Evolutionary conservation across 805 yeast genomes (phyloP).

Genomic region (Teunomyces kruisii): DNA sequence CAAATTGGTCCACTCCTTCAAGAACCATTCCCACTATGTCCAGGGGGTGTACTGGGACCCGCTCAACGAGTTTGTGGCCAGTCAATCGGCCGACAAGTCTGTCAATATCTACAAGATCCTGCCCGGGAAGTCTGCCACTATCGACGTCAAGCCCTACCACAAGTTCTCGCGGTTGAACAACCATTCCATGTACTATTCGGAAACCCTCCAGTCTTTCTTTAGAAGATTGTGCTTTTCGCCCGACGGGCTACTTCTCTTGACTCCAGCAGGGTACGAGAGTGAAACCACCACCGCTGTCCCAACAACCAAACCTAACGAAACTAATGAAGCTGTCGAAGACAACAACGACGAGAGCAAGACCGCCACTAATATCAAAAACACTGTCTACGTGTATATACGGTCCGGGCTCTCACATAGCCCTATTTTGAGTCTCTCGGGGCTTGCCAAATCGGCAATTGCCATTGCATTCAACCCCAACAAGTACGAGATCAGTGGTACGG

Average conservation of each 20-base stretch:
- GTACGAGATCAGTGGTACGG: conserved; percentile 33
- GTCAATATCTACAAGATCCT: conserved; percentile 57
- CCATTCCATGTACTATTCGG: conserved; percentile 66
- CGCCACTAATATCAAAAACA: conserved; percentile 51
- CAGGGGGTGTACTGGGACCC: conserved; percentile 99
- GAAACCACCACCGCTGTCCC: background rate
- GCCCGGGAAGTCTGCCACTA: background rate
- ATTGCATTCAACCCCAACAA: conserved; percentile 71
- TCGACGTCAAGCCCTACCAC: conserved; percentile 7
- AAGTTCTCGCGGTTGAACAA: conserved; percentile 14
- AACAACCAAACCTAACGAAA: conserved; percentile 2
- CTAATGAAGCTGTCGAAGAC: conserved; percentile 1
- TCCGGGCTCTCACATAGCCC: conserved; percentile 69
- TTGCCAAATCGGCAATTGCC: conserved; percentile 82
- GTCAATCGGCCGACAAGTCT: conserved; percentile 88
- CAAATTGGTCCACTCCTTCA: conserved; percentile 39
- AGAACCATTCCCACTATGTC: conserved; percentile 83
- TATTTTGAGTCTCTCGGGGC: conserved; percentile 73
- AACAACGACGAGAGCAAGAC: conserved; percentile 10
- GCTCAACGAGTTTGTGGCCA: conserved; percentile 65
- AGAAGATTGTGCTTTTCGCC: conserved; percentile 85
- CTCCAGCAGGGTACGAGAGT: conserved; percentile 38
- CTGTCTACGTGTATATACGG: conserved; percentile 79
- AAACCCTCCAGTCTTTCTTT: conserved; percentile 86
- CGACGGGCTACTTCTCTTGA: conserved; percentile 77